Evolutionary conservation across 2,329 filamentous ascomycete species (phyloP), one percentile per base, ranked within the genome.

Genomic region (Canariomyces notabilis): DNA sequence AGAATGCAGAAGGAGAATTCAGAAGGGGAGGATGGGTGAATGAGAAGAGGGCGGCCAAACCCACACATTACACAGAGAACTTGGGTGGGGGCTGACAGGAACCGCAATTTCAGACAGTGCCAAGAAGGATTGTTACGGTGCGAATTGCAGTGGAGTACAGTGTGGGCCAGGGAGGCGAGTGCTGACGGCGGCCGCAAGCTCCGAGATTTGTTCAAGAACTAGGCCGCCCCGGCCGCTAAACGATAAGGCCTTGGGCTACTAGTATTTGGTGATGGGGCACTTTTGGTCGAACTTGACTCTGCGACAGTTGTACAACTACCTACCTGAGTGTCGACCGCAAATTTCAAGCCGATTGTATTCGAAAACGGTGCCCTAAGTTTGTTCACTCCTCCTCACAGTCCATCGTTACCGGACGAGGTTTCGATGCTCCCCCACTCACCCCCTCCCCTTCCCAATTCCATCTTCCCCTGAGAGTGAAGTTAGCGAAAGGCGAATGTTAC

Each of bases 1-100:
- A 48, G 45, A 41, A 51, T 37, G 44, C 41, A 49, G 50, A 52
- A 51, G 54, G 44, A 44, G 53, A 53, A 54, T 54, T 53, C 52
- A 32, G 31, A 43, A 47, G 41, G 42, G 51, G 39, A 50, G 39
- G 35, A 29, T 33, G 19, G 42, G 50, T 29, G 26, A 29, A 52
- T 29, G 26, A 29, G 50, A 44, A 44, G 38, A 50, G 35, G 44
- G 41, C 44, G 42, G 37, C 46, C 26, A 31, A 48, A 42, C 37
- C 37, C 29, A 11, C 29, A 49, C 42, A 49, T n/a, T n/a, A 26
- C 32, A 50, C 29, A 40, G 33, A 44, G 49, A 50, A 43, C 40
- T 37, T 31, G 33, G 47, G 52, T 52, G 52, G 45, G 49, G 46
- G 49, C 49, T 33, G 42, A 21, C 34, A 20, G 32, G 21, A 36